phyloP scores from a whole-genome alignment of 108 stramenopile genomes.

The Aurantiochytrium sp. region DNA sequence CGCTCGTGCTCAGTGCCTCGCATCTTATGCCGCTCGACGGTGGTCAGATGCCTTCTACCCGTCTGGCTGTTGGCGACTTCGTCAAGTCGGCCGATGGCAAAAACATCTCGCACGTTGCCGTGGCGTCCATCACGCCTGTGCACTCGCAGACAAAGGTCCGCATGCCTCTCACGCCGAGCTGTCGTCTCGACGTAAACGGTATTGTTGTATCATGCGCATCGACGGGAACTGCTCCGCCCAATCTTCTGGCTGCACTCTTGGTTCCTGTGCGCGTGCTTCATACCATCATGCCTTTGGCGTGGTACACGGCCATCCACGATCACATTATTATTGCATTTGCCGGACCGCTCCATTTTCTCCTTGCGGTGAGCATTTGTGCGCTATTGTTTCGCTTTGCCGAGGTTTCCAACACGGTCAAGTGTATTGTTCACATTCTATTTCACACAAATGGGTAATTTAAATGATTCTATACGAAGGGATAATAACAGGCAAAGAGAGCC shows the following conservation, averaged over 20 bases:
- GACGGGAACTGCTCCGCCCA: not conserved
- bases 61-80: not conserved
- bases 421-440: not conserved
- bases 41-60: not conserved
- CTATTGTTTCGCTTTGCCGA: not conserved
- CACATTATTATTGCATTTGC: not conserved
- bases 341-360: not conserved
- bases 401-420: not conserved
- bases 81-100: not conserved
- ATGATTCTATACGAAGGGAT: not conserved
- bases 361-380: not conserved
- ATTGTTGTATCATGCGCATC: not conserved
- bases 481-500: not conserved
- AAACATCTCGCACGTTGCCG: not conserved
- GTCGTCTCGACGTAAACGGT: not conserved
- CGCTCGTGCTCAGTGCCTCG: not conserved
- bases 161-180: not conserved
- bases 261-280: not conserved
- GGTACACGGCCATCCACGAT: not conserved
- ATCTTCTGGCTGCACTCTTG: not conserved
- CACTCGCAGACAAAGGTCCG: not conserved
- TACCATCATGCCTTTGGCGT: not conserved
- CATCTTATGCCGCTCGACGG: not conserved
- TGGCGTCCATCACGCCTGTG: not conserved
- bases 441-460: no score